These are phyloP conservation scores for Pulveroboletus ravenelii DNA, from an alignment of 768 basidiomycete species.

Conservation along the genomic window DNA sequence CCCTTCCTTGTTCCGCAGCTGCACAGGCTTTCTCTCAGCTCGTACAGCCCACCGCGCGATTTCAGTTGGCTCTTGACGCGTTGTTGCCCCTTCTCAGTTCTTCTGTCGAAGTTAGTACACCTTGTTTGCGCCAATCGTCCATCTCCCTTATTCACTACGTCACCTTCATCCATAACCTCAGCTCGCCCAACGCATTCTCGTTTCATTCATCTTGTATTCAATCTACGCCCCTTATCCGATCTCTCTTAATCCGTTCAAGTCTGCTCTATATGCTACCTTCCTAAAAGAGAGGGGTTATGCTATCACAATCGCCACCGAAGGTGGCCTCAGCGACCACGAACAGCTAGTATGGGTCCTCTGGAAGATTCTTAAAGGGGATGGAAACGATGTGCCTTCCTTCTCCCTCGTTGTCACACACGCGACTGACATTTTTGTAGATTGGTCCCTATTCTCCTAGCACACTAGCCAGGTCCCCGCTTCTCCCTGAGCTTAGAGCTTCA, in stretches of 20 bases:
- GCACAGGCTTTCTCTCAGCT: conserved; percentile 72
- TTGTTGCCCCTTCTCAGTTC: conserved; percentile 66
- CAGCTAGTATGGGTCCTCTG: conserved; percentile 83
- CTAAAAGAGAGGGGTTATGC: conserved; percentile 64
- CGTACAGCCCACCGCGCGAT: conserved; percentile 70
- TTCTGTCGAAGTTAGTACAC: conserved; percentile 48
- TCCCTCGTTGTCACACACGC: background rate
- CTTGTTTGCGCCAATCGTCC: conserved; percentile 8
- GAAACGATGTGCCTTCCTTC: conserved; percentile 55
- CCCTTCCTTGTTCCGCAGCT: conserved; percentile 72
- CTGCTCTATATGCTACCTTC: conserved; percentile 63
- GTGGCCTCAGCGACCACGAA: conserved; percentile 56
- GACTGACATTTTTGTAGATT: conserved; percentile 45
- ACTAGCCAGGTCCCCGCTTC: conserved; percentile 68
- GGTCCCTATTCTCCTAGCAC: conserved; percentile 77
- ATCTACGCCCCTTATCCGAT: conserved; percentile 79
- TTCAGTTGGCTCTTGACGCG: conserved; percentile 81
- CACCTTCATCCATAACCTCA: conserved; percentile 25
- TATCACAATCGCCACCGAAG: conserved; percentile 41
- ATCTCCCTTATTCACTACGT: conserved; percentile 16
- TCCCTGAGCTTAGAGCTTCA: conserved; percentile 67
- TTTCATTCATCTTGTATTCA: conserved; percentile 74
- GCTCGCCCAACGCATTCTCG: conserved; percentile 72
- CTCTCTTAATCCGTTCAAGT: conserved; percentile 77
- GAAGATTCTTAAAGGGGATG: conserved; percentile 82